Conservation (phyloP, 495 filamentous ascomycete genomes). For the Penicillium canescens region DNA sequence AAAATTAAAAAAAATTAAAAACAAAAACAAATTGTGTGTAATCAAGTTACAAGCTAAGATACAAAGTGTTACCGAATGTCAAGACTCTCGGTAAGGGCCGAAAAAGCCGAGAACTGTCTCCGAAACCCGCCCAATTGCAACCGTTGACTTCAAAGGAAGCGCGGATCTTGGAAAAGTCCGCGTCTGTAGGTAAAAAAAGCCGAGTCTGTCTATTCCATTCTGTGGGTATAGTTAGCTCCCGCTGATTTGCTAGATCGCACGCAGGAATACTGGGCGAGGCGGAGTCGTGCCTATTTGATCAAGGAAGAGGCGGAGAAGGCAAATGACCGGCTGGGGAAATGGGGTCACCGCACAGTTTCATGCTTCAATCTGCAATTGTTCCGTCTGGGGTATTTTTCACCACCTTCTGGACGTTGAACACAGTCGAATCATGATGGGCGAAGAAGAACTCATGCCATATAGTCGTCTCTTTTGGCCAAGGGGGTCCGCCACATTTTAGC, state of each 20-base stretch:
- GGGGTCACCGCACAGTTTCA: background rate
- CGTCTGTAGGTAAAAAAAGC: no score
- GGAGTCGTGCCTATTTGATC: conserved; percentile 2
- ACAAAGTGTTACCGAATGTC: conserved; percentile 12
- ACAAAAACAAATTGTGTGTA: no score
- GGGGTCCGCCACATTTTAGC: conserved; percentile 2
- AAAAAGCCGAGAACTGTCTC: no score
- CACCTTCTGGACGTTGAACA: background rate
- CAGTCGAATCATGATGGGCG: background rate
- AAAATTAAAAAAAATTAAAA: no score
- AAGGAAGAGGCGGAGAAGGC: conserved; percentile 12
- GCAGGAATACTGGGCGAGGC: background rate
- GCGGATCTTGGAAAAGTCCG: no score
- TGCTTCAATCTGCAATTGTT: background rate
- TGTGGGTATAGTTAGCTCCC: no score
- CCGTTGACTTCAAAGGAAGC: no score
- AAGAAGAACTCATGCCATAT: background rate
- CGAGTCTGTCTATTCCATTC: no score
- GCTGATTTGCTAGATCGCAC: no score
- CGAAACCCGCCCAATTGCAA: no score
- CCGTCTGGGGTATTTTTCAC: background rate
- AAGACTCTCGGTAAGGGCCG: no score
- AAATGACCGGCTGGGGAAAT: background rate
- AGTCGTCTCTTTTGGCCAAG: conserved; percentile 9
- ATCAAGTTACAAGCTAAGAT: no score